Evolutionary conservation across 306 rosid species (phyloP).

Genomic region (Alnus glutinosa): DNA sequence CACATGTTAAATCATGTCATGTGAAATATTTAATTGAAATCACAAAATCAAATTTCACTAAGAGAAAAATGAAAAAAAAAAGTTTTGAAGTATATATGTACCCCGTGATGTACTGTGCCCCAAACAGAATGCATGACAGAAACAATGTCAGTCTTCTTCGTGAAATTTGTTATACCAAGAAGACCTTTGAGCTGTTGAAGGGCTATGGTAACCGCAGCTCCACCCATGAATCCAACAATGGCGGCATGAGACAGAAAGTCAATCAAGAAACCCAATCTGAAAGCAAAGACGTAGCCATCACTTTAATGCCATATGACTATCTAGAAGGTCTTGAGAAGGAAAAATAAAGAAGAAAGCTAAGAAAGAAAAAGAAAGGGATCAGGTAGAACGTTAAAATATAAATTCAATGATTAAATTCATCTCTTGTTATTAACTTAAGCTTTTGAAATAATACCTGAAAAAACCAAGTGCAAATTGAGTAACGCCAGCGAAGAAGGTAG

Average conservation of each 20-base stretch:
- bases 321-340: no score
- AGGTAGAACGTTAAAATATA: neutral
- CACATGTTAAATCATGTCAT: neutral
- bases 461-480: conserved; percentile 67
- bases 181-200: conserved; percentile 92
- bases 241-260: conserved; percentile 93
- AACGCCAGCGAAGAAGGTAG: conserved; percentile 83
- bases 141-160: conserved; percentile 74
- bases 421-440: no score
- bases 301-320: no score
- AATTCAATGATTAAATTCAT: no score
- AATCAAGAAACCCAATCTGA: conserved; percentile 83
- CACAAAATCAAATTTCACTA: no score
- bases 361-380: neutral
- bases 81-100: conserved; percentile 16
- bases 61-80: conserved; percentile 3
- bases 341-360: neutral
- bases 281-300: neutral
- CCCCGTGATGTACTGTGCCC: conserved; percentile 62
- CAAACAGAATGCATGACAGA: conserved; percentile 72
- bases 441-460: conserved; percentile 36
- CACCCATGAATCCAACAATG: conserved; percentile 90
- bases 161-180: conserved; percentile 58
- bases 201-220: conserved; percentile 82
- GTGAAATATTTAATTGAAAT: no score